These are phyloP conservation scores for Hirsutella thompsonii DNA, from an alignment of 2,329 filamentous ascomycete genomes.

Conservation along the genomic window DNA sequence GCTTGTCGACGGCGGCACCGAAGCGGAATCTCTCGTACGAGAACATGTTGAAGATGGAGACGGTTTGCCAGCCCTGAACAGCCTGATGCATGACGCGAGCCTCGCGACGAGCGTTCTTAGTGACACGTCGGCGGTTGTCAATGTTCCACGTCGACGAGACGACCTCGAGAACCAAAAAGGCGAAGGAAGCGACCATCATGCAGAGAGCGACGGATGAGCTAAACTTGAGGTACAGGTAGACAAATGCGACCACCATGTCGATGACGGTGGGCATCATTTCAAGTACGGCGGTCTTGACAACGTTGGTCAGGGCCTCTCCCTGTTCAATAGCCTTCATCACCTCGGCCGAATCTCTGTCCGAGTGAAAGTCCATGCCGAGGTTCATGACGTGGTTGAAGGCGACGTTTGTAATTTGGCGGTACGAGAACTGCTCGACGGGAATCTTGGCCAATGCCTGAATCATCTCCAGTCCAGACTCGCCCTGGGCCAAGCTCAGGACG, in stretches of 20 bases:
- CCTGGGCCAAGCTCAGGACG: conserved; percentile 4
- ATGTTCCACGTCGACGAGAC: conserved; percentile 3
- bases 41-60: conserved; percentile 5
- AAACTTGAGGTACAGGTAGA: conserved; percentile 48
- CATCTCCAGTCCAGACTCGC: conserved; percentile 9
- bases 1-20: conserved; percentile 1
- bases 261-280: conserved; percentile 47
- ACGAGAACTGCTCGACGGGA: conserved; percentile 24
- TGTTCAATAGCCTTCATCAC: conserved; percentile 53
- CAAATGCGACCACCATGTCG: conserved; percentile 48
- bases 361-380: conserved; percentile 60
- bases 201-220: conserved; percentile 22
- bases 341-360: conserved; percentile 49
- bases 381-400: conserved; percentile 56
- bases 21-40: conserved; percentile 11
- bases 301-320: conserved; percentile 42
- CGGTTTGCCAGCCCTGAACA: conserved; percentile 3
- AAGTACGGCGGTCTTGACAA: conserved; percentile 43
- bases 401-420: conserved; percentile 42
- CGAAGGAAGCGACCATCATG: conserved; percentile 3
- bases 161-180: conserved; percentile 3
- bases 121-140: conserved; percentile 2
- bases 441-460: conserved; percentile 14
- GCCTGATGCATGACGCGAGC: conserved; percentile 3
- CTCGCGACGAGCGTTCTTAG: conserved; percentile 2